A percentile compares a stretch with the other conserved stretches of the same genome.
phyloP scores from a whole-genome alignment of 352 stramenopile species.

The Aphanomyces euteiches region DNA sequence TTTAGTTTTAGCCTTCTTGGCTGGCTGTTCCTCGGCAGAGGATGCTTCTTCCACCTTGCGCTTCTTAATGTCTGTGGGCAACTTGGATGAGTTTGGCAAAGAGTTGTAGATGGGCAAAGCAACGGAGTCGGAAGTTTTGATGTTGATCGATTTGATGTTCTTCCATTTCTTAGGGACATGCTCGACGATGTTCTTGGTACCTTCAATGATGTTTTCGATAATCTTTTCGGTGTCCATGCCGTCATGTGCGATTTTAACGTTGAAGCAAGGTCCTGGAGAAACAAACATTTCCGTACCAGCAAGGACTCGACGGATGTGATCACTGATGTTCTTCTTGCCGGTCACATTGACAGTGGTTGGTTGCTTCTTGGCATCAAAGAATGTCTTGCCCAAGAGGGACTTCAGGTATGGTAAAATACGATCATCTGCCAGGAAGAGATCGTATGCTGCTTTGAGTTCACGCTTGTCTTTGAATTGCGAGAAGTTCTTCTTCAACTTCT shows the following conservation, averaged over 20 bases:
- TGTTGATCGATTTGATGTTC: conserved; percentile 88
- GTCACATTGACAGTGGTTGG: conserved; percentile 71
- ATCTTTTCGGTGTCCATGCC: conserved; percentile 58
- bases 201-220: conserved; percentile 71
- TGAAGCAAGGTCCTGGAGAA: conserved; percentile 80
- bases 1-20: conserved; percentile 33
- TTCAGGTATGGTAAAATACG: conserved; percentile 73
- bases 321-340: conserved; percentile 48
- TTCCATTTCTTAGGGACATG: conserved; percentile 88
- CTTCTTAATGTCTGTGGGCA: conserved; percentile 59
- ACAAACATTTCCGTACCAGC: conserved; percentile 82
- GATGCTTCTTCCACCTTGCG: conserved; percentile 44
- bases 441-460: conserved; percentile 64
- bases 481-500: conserved; percentile 82
- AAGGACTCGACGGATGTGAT: conserved; percentile 45
- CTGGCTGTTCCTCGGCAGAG: neutral
- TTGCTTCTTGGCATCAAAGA: conserved; percentile 76
- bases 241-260: conserved; percentile 80
- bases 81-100: conserved; percentile 54
- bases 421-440: conserved; percentile 75
- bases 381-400: conserved; percentile 46
- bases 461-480: conserved; percentile 69
- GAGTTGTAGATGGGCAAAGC: conserved; percentile 90
- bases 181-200: conserved; percentile 61
- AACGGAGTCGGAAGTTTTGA: conserved; percentile 87